Evolutionary conservation across 2,329 filamentous ascomycete genomes (phyloP).

Genomic region (Colletotrichum theobromicola): DNA sequence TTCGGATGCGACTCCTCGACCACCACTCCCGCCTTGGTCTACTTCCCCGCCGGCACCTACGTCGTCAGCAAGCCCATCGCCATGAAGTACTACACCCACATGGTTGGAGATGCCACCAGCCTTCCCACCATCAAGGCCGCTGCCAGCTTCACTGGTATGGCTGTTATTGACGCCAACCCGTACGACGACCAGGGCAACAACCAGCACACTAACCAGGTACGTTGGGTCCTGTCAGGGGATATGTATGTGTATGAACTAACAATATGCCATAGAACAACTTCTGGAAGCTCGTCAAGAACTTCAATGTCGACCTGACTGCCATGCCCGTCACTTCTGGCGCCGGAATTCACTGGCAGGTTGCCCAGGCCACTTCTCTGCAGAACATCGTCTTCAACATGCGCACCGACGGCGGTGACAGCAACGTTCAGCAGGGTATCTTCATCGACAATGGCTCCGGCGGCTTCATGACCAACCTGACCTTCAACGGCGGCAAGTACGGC

Average conservation of each 20-base stretch:
- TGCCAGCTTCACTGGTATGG: conserved; percentile 79
- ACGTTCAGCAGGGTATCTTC: conserved; percentile 78
- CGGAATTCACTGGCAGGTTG: conserved; percentile 85
- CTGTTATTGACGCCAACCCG: conserved; percentile 86
- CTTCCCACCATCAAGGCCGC: conserved; percentile 79
- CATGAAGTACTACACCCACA: conserved; percentile 92
- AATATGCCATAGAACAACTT: conserved; percentile 54
- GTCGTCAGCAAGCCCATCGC: conserved; percentile 79
- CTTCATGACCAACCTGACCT: conserved; percentile 82
- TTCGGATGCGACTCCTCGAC: conserved; percentile 83
- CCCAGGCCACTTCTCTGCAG: conserved; percentile 81
- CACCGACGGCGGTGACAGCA: conserved; percentile 65
- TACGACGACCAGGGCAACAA: conserved; percentile 73
- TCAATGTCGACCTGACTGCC: conserved; percentile 76
- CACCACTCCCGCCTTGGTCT: conserved; percentile 83
- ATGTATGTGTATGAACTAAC: conserved; percentile 36
- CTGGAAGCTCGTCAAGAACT: conserved; percentile 83
- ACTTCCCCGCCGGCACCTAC: conserved; percentile 91
- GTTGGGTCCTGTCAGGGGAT: neutral
- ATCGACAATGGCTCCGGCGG: conserved; percentile 87
- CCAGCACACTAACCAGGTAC: conserved; percentile 78
- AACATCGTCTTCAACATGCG: conserved; percentile 85
- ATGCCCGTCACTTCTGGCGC: conserved; percentile 67
- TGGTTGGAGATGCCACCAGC: conserved; percentile 79
- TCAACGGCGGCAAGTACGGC: conserved; percentile 82